Evolutionary conservation across 2,329 filamentous ascomycete genomes (phyloP).

Genomic region (Trichoderma sp.): DNA sequence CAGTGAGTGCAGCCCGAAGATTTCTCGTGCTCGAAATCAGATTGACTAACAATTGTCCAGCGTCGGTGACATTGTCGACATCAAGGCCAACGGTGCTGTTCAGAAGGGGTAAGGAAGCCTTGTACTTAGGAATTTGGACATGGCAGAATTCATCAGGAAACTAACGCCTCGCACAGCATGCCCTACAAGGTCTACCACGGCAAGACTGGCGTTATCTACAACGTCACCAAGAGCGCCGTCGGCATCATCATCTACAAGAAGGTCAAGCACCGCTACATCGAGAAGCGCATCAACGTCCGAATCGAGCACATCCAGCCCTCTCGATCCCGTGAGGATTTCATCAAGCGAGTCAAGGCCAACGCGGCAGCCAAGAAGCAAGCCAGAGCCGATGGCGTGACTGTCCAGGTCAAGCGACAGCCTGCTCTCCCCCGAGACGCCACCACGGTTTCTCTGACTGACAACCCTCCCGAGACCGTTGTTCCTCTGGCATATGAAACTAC

Average conservation of each 20-base stretch:
- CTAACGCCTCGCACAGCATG: slow-evolving; percentile 60
- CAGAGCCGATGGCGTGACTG: slow-evolving; percentile 80
- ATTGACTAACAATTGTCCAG: slow-evolving; percentile 50
- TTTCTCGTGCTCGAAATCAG: slow-evolving; percentile 12
- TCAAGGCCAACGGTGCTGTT: slow-evolving; percentile 97
- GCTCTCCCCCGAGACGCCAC: slow-evolving; percentile 73
- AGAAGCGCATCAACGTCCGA: slow-evolving; percentile 99
- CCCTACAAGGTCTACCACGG: slow-evolving; percentile 99
- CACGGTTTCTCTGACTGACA: slow-evolving; percentile 76
- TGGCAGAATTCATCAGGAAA: neutral
- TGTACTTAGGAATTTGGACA: neutral
- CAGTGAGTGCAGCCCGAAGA: slow-evolving; percentile 49
- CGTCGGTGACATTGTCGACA: slow-evolving; percentile 98
- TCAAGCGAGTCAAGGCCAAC: slow-evolving; percentile 95
- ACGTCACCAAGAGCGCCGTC: slow-evolving; percentile 96
- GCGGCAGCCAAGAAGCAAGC: slow-evolving; percentile 88
- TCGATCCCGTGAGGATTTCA: slow-evolving; percentile 94
- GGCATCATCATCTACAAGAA: slow-evolving; percentile 99
- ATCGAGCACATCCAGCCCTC: slow-evolving; percentile 95
- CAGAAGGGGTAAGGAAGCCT: slow-evolving; percentile 78
- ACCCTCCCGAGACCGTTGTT: slow-evolving; percentile 85
- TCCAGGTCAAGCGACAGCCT: slow-evolving; percentile 92
- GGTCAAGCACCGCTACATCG: slow-evolving; percentile 98
- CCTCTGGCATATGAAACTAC: slow-evolving; percentile 97
- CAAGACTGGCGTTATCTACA: slow-evolving; percentile 98